Evolutionary conservation across 805 yeast genomes (phyloP), one percentile per base, ranked within the genome.

Genomic region (Candida schatavii): DNA sequence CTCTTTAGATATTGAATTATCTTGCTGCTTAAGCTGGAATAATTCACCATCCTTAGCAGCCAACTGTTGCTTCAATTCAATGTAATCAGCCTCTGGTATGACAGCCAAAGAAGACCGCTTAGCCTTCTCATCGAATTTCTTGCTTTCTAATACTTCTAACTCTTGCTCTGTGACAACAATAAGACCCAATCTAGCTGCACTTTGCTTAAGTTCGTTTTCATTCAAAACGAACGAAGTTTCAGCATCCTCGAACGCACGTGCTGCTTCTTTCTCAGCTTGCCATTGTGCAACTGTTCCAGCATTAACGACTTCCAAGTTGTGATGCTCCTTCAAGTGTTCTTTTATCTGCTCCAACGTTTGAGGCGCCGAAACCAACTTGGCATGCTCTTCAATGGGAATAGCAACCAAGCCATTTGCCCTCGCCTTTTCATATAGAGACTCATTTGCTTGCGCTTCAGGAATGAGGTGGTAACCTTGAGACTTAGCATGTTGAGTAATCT

Each of bases 11-110:
- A 51, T 17, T 5, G 35, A 5, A 11, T 23, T 23, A 15, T 41
- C 48, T 3, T 25, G 28, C 20, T 45, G 37, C 23, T 45, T 46
- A 44, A 61, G 48, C n/a, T 47, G 44, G 39, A 46, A 56, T 5
- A 64, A 50, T 33, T 56, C 54, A 4, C 63, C 49, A 21, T 66
- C 71, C 35, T 57, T 60, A 37, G 60, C 64, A n/a, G 56, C 61
- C 20, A 61, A 20, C 7, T 44, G 40, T 41, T 61, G 65, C 46
- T 62, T 56, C 27, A 49, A 32, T n/a, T 46, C 47, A 9, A 50
- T 45, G 18, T 50, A 45, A 37, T 63, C 64, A 2, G 58, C 45
- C 9, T 57, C 59, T 2, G 69, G 61, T n/a, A 66, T 39, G 3
- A 64, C 39, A 4, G 52, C 49, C 19, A 55, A 42, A 1, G 56